These are phyloP conservation scores for Aquilaria yunnanensis DNA, from an alignment of 345 rosid genomes.

Conservation along the genomic window DNA sequence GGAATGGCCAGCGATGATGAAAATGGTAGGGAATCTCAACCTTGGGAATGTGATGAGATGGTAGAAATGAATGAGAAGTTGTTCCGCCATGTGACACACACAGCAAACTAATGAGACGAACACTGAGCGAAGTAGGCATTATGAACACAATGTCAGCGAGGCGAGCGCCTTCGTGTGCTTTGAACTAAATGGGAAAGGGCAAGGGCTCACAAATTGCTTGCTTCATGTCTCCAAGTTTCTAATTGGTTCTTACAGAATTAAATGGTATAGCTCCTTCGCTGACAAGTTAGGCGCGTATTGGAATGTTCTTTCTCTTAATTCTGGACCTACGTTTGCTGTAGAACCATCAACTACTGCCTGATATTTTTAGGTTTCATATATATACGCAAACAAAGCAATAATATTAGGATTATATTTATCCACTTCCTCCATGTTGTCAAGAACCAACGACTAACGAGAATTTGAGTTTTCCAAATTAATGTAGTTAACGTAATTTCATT, in stretches of 20 bases:
- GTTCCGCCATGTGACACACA: constrained; percentile 30
- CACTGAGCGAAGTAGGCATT: constrained; percentile 15
- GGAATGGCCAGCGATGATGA: constrained; percentile 12
- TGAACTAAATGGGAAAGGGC: constrained; percentile 46
- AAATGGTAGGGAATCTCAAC: constrained; percentile 12
- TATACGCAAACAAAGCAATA: no score
- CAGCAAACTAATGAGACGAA: constrained; percentile 20
- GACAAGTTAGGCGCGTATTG: constrained; percentile 58
- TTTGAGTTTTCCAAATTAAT: no score
- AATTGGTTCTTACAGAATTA: constrained; percentile 43
- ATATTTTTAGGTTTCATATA: no score
- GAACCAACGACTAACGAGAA: no score
- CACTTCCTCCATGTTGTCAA: no score
- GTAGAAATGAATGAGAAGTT: constrained; percentile 42
- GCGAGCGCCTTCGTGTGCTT: constrained; percentile 31
- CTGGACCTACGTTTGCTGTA: constrained; percentile 41
- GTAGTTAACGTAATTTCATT: no score
- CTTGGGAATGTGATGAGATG: constrained; percentile 44
- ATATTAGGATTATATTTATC: no score
- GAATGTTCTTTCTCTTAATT: constrained; percentile 64
- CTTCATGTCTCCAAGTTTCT: constrained; percentile 70
- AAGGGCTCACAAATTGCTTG: constrained; percentile 75
- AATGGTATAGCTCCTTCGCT: constrained; percentile 74
- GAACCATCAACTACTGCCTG: constrained; percentile 12
- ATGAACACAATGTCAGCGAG: not conserved